Evolutionary conservation across 2,329 filamentous ascomycete genomes (phyloP).

Genomic region (Paramyrothecium roridum): DNA sequence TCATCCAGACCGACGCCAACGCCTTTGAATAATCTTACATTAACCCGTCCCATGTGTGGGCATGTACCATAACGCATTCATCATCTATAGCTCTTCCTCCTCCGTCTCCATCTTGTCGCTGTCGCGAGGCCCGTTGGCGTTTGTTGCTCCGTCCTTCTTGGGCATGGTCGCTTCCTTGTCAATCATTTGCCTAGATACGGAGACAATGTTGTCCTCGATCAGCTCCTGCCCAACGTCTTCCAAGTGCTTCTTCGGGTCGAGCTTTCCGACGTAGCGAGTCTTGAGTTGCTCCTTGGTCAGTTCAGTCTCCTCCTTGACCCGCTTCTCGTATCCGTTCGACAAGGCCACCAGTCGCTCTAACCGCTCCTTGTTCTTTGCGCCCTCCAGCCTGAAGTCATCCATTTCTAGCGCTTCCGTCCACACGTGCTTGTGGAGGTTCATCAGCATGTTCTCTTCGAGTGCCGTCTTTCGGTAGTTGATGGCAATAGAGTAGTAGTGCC

Average conservation of each 20-base stretch:
- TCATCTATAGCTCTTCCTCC: constrained; percentile 31
- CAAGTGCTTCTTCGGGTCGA: constrained; percentile 98
- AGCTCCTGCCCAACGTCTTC: constrained; percentile 94
- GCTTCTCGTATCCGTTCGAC: constrained; percentile 96
- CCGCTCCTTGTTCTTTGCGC: constrained; percentile 79
- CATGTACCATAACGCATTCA: not conserved
- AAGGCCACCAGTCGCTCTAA: constrained; percentile 84
- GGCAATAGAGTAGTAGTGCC: constrained; percentile 98
- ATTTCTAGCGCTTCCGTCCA: constrained; percentile 98
- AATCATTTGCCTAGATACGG: constrained; percentile 98
- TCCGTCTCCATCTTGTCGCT: constrained; percentile 69
- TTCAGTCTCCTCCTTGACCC: constrained; percentile 98
- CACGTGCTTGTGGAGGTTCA: constrained; percentile 99
- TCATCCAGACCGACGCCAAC: constrained; percentile 22
- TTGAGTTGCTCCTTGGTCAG: constrained; percentile 96
- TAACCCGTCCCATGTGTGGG: not conserved
- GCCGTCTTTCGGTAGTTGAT: constrained; percentile 98
- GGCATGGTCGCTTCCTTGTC: constrained; percentile 97
- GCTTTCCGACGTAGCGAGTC: constrained; percentile 97
- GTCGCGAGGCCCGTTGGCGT: constrained; percentile 46
- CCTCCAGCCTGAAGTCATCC: constrained; percentile 89
- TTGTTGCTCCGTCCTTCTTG: constrained; percentile 54
- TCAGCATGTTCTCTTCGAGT: constrained; percentile 98
- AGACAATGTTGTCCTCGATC: constrained; percentile 99
- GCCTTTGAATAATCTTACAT: constrained; percentile 27